Percentiles rank a stretch among this genome's conserved stretches.
Conservation (phyloP, 2,329 filamentous ascomycete genomes). For the Phoma sp. region DNA sequence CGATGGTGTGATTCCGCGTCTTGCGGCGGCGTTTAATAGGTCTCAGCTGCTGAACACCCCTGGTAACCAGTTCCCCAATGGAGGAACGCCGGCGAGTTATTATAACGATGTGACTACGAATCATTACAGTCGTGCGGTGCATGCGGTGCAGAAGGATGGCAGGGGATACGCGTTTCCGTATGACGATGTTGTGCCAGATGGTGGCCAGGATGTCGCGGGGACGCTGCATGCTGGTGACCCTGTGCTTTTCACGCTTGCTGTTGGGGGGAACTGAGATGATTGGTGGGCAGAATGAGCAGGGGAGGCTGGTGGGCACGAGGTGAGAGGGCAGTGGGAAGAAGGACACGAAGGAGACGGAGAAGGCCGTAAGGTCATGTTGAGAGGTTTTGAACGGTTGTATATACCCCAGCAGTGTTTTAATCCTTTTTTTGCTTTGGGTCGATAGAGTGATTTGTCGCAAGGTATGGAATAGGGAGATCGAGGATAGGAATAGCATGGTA, state of each 20-base stretch:
- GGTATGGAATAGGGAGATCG: too few relatives aligned
- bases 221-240: constrained; percentile 58
- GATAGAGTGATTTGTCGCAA: too few relatives aligned
- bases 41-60: constrained; percentile 65
- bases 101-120: constrained; percentile 51
- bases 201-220: constrained; percentile 61
- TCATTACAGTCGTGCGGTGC: constrained; percentile 67
- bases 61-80: constrained; percentile 47
- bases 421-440: too few relatives aligned
- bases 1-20: constrained; percentile 71
- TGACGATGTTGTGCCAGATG: constrained; percentile 68
- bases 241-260: constrained; percentile 53
- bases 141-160: constrained; percentile 64
- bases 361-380: too few relatives aligned
- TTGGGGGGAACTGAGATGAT: constrained; percentile 49
- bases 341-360: too few relatives aligned
- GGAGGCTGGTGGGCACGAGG: too few relatives aligned
- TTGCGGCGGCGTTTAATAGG: constrained; percentile 77
- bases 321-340: not conserved
- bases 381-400: too few relatives aligned
- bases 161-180: constrained; percentile 71
- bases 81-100: constrained; percentile 36
- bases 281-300: too few relatives aligned
- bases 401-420: too few relatives aligned
- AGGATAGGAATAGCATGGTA: too few relatives aligned